These are phyloP conservation scores for Mycena vitilis DNA, from an alignment of 768 basidiomycete species.

Conservation along the genomic window DNA sequence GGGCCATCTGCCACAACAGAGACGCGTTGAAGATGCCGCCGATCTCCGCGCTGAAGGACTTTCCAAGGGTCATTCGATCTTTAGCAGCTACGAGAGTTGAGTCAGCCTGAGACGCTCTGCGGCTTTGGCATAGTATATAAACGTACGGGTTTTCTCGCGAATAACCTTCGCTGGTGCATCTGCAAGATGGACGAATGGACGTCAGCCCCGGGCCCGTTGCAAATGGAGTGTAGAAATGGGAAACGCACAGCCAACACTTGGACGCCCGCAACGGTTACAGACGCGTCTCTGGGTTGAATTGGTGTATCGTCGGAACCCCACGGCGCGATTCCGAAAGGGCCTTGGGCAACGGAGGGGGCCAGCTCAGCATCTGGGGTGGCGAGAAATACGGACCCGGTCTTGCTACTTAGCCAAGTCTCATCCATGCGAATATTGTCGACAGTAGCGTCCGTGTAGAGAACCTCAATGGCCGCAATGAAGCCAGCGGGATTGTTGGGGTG, in stretches of 20 bases:
- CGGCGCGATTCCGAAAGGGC: slow-evolving; percentile 2
- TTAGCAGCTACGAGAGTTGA: neutral
- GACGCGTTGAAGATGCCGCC: neutral
- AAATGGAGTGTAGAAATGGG: neutral
- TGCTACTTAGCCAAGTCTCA: slow-evolving; percentile 14
- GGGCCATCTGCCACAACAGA: neutral
- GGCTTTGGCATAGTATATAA: neutral
- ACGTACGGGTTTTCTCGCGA: neutral
- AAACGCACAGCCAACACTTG: neutral
- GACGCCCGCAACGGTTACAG: too few species aligned
- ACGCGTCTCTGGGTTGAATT: too few species aligned
- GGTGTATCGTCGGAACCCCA: neutral
- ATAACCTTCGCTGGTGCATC: neutral
- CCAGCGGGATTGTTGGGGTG: neutral
- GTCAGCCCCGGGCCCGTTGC: neutral
- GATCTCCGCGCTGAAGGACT: neutral
- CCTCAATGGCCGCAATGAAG: slow-evolving; percentile 20
- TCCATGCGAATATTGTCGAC: slow-evolving; percentile 12
- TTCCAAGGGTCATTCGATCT: neutral
- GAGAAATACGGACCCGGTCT: slow-evolving; percentile 8
- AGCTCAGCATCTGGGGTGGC: neutral
- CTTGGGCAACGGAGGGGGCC: neutral
- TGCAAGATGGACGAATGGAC: neutral
- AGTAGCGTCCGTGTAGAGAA: slow-evolving; percentile 13
- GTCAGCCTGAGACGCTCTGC: neutral